A percentile compares a stretch with the other conserved stretches of the same genome.
Conservation (phyloP, 2,329 filamentous ascomycete species). For the Phoma sp. region DNA sequence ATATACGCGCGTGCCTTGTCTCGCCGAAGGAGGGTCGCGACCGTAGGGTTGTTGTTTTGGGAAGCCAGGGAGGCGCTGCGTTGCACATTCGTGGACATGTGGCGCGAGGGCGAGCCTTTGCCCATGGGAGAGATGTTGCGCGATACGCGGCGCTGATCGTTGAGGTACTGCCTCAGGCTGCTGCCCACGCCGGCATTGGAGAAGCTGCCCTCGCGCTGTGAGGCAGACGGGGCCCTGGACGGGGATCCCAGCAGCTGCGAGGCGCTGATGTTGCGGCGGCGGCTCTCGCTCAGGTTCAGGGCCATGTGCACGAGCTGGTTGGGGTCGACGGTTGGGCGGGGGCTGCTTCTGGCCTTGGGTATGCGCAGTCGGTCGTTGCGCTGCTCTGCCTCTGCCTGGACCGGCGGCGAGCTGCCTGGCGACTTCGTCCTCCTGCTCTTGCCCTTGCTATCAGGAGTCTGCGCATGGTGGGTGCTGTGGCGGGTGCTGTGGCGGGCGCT, state of each 20-base stretch:
- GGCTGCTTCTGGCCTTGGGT: conserved; percentile 6
- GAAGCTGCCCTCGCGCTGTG: conserved; percentile 49
- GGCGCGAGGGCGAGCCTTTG: conserved; percentile 40
- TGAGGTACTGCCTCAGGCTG: conserved; percentile 72
- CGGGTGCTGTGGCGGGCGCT: background rate
- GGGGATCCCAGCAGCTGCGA: conserved; percentile 59
- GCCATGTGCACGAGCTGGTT: conserved; percentile 93
- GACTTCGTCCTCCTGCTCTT: conserved; percentile 42
- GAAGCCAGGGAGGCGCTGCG: conserved; percentile 32
- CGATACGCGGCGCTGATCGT: conserved; percentile 70
- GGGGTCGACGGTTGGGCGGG: conserved; percentile 72
- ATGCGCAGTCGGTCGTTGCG: conserved; percentile 12
- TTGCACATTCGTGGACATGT: conserved; percentile 38
- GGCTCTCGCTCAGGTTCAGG: conserved; percentile 83
- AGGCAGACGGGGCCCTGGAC: conserved; percentile 56
- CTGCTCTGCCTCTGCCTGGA: background rate
- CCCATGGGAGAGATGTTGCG: conserved; percentile 67
- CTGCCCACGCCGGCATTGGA: conserved; percentile 56
- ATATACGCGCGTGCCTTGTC: conserved; percentile 86
- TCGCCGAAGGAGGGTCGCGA: conserved; percentile 79
- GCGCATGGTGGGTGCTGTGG: conserved; percentile 18
- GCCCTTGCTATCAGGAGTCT: conserved; percentile 42
- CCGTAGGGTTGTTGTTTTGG: conserved; percentile 70
- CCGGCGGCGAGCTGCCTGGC: conserved; percentile 10
- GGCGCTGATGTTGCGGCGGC: conserved; percentile 67